Evolutionary conservation across 1,284 basidiomycete genomes (phyloP), one percentile per base, ranked within the genome.

Genomic region (Rhodotorula sp.): DNA sequence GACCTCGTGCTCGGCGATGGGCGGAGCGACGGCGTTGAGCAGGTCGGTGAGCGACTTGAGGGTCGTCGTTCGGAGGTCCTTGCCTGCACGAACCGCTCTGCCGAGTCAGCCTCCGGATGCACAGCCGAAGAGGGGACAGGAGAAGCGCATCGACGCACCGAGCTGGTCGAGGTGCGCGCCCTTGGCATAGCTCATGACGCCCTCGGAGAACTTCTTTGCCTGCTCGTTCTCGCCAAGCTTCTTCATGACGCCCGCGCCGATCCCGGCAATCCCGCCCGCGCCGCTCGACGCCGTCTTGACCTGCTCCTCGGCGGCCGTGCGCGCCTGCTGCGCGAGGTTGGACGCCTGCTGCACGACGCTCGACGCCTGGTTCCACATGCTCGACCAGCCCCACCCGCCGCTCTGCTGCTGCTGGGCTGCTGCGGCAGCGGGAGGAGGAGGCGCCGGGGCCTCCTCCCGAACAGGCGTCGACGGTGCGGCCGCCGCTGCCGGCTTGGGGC

Each of bases 1-100:
- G 27, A 98, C 93, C 83, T 99, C 97, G 81, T 99, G 96, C 77
- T 94, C 93, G 19, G 94, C 91, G 77, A 99, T 98, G 7, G 97
- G 97, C 42, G 97, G 97, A 0, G 96, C 97, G 63, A 99, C 96
- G 23, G 91, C 95, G 80, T 98, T 97, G 73, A 99, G 84, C 67
- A 99, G 88, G 69, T 96, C 94, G 7, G 88, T 92, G 42, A 97
- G 77, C 1, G 93, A 93, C 12, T 91, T 93, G 71, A 93, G 82
- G 42, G 93, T 92, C 46, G 91, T 90, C 58, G 89, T 87, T 79
- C 89, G 90, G 77, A 96, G 89, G 78, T 95, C 93, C 79, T 92
- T 86, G 62, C 93, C 93, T 94, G 78, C 46, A 44, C 55, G 10
- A n/a, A 12, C 52, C 41, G 34, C 17, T 53, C 44, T 2, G 25